These are phyloP conservation scores for Psilocybe subaeruginosa DNA, from an alignment of 768 basidiomycete genomes.

Conservation along the genomic window DNA sequence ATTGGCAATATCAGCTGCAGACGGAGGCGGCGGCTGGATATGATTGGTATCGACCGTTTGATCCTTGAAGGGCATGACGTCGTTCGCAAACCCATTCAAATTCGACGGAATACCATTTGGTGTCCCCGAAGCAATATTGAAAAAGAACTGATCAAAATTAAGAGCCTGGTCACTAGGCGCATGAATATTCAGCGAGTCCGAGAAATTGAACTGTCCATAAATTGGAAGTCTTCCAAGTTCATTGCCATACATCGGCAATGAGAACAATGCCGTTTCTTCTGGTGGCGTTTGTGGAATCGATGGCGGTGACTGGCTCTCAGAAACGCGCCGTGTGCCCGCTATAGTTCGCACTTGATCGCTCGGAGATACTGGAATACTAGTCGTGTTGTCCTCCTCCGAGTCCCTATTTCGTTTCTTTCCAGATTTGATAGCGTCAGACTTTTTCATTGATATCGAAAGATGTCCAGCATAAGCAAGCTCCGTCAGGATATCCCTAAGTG, in stretches of 20 bases:
- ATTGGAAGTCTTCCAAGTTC: conserved; percentile 61
- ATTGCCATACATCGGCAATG: conserved; percentile 57
- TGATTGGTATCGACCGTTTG: background rate
- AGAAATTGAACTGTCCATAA: conserved; percentile 43
- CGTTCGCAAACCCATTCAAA: background rate
- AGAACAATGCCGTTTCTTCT: conserved; percentile 25
- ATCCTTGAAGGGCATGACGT: background rate
- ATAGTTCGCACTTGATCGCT: conserved; percentile 21
- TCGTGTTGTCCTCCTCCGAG: conserved; percentile 9
- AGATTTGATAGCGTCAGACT: background rate
- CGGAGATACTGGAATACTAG: conserved; percentile 11
- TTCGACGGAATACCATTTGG: background rate
- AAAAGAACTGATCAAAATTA: conserved; percentile 1
- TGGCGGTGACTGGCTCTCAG: conserved; percentile 18
- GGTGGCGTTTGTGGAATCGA: conserved; percentile 9
- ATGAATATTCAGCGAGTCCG: conserved; percentile 25
- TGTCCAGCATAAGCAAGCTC: conserved; percentile 40
- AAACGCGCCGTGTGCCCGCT: conserved; percentile 32
- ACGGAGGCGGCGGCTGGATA: background rate
- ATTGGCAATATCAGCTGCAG: conserved; percentile 7
- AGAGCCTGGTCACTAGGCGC: conserved; percentile 12
- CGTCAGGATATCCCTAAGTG: conserved; percentile 36
- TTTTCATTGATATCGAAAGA: conserved; percentile 24
- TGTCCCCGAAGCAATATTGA: background rate
- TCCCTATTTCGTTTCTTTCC: conserved; percentile 23